These are phyloP conservation scores for Anacardium occidentale DNA, from an alignment of 345 rosid genomes.

Conservation along the genomic window DNA sequence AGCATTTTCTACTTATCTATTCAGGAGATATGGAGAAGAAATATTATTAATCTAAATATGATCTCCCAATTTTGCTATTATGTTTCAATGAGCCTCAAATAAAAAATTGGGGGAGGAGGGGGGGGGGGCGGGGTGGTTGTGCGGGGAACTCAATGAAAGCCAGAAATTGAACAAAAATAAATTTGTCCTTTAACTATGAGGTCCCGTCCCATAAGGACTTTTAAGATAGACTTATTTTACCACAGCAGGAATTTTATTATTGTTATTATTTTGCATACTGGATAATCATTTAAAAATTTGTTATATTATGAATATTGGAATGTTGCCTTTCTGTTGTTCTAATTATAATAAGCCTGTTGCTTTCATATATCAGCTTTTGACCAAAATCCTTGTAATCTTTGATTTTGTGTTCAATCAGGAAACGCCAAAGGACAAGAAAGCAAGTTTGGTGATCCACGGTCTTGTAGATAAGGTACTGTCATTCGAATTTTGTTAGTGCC, in stretches of 20 bases:
- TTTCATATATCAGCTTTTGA: not conserved
- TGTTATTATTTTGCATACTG: too few species aligned
- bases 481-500: not conserved
- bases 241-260: not conserved
- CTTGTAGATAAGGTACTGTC: constrained; percentile 33
- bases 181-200: not conserved
- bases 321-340: not conserved
- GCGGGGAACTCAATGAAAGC: not conserved
- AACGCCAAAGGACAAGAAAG: constrained; percentile 44
- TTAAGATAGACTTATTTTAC: not conserved
- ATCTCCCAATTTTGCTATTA: too few species aligned
- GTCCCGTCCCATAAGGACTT: not conserved
- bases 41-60: not conserved
- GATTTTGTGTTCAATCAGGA: constrained; percentile 22
- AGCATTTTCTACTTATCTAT: too few species aligned
- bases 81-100: not conserved
- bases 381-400: not conserved
- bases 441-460: constrained; percentile 42
- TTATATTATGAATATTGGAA: not conserved
- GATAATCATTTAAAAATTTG: not conserved
- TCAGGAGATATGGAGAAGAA: too few species aligned
- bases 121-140: too few species aligned
- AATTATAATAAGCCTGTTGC: not conserved
- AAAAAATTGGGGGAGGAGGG: not conserved
- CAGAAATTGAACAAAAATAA: not conserved